Percentiles rank a stretch among this genome's conserved stretches.
phyloP scores from a whole-genome alignment of 768 basidiomycete species.

The Obba rivulosa region DNA sequence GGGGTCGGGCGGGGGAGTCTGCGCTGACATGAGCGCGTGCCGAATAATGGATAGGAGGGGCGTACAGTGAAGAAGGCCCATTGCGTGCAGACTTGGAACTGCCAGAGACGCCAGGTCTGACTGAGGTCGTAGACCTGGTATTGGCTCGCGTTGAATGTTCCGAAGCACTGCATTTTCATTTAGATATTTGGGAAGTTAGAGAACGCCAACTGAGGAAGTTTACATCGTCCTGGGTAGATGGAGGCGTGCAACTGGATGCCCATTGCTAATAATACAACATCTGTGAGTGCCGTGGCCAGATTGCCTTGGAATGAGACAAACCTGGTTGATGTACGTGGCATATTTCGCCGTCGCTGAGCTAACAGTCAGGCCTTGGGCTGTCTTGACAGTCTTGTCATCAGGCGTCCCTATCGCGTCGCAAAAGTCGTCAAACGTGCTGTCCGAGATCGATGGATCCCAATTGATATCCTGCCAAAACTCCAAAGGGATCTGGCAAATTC shows the following conservation, averaged over 20 bases:
- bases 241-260: constrained; percentile 16
- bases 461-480: constrained; percentile 77
- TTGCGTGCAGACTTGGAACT: constrained; percentile 89
- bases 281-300: constrained; percentile 30
- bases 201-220: constrained; percentile 7
- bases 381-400: constrained; percentile 20
- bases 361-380: constrained; percentile 33
- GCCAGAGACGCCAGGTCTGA: constrained; percentile 84
- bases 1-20: constrained; percentile 75
- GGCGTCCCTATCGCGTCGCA: constrained; percentile 43
- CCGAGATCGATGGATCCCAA: constrained; percentile 76
- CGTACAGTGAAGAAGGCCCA: constrained; percentile 43
- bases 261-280: constrained; percentile 5
- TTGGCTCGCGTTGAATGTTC: constrained; percentile 64
- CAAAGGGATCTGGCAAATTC: constrained; percentile 48
- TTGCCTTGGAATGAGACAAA: constrained; percentile 19
- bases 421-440: constrained; percentile 59
- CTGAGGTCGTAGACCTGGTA: constrained; percentile 58
- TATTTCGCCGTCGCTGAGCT: constrained; percentile 67
- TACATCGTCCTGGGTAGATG: constrained; percentile 48
- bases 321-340: constrained; percentile 71
- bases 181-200: neutral
- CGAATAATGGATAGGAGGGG: neutral
- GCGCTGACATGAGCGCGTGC: neutral
- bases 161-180: constrained; percentile 65